Base-by-base conservation (phyloP, 345 rosid species). In the Salix dunnii region DNA sequence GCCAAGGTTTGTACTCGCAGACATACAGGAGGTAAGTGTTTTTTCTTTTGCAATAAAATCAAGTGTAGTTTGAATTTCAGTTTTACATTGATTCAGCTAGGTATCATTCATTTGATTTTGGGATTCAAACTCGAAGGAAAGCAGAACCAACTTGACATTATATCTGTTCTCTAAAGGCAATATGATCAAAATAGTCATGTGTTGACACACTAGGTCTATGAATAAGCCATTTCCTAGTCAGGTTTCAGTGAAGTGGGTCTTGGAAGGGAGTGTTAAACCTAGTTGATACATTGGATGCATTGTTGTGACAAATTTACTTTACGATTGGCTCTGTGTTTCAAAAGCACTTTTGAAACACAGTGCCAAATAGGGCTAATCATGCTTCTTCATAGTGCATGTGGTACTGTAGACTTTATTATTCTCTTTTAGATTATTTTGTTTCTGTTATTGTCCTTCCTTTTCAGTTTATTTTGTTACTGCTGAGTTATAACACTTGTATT, bases 1-100 rank as follows among this genome's bases (percentile, higher is more conserved):
- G 81, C 89, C 91, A 36, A 86, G 87, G 75, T 91, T 91, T 86
- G 92, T 86, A 35, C 79, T 76, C 65, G 88, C 89, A 11, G 92
- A 88, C 79, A 76, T 90, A 79, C 86, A 89, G 68, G 90, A 89
- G 92, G 93, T 87, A 63, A 58, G 35, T 21, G 53, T 43, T 75
- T 64, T 74, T 1, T 16, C n/a, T 53, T 31, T 23, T 7, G 40
- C 12, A 62, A 65, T 14, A 8, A 42, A 58, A 73, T 28, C 36
- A 63, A 16, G 62, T 62, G 25, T 18, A 42, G 7, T 31, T 49
- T 51, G 74, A 23, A 38, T 73, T 31, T 53, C 21, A 30, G 16
- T 49, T 49, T 30, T 36, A 79, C 69, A 27, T 67, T 51, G 11
- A 31, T 61, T 69, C 63, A 27, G 61, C 48, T 36, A n/a, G 14